A percentile compares a stretch with the other conserved stretches of the same genome.
These are phyloP conservation scores for Mycena crocata DNA, from an alignment of 768 basidiomycete genomes.

Conservation along the genomic window DNA sequence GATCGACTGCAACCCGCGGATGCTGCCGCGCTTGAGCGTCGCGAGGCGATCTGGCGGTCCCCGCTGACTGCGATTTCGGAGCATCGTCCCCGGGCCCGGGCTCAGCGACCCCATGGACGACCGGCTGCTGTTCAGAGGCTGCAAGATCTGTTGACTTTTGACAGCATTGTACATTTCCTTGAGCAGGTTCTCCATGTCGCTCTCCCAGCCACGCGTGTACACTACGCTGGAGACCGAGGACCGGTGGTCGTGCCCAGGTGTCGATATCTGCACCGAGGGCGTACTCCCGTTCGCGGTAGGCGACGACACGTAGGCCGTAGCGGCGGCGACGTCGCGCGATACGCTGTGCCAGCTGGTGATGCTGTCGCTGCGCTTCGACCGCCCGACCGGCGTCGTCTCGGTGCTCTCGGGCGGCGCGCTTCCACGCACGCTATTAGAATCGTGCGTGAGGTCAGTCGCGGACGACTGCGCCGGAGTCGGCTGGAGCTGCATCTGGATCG, in stretches of 20 bases:
- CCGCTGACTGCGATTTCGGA: constrained; percentile 81
- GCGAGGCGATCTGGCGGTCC: constrained; percentile 77
- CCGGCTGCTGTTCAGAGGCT: constrained; percentile 73
- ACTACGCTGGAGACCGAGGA: constrained; percentile 44
- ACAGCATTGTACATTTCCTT: constrained; percentile 98
- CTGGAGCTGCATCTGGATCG: constrained; percentile 84
- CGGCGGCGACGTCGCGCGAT: constrained; percentile 65
- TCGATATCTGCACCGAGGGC: constrained; percentile 69
- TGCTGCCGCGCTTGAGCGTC: constrained; percentile 90
- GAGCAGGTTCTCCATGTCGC: constrained; percentile 86
- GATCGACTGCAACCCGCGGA: constrained; percentile 88
- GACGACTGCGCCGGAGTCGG: constrained; percentile 66
- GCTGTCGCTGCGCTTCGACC: constrained; percentile 84
- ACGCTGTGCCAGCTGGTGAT: constrained; percentile 89
- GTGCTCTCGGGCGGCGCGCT: constrained; percentile 62
- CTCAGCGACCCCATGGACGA: constrained; percentile 68
- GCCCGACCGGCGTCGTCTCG: constrained; percentile 43
- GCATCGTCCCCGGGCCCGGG: constrained; percentile 59
- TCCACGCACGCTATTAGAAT: constrained; percentile 76
- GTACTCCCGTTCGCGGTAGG: constrained; percentile 67
- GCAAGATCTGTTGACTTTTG: constrained; percentile 90
- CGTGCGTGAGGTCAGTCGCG: constrained; percentile 70
- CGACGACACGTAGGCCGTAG: constrained; percentile 41
- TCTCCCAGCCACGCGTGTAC: constrained; percentile 83
- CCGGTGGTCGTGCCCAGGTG: constrained; percentile 49